Base-by-base conservation (phyloP, 176 grass and related monocot genomes). In the Oryza australiensis region DNA sequence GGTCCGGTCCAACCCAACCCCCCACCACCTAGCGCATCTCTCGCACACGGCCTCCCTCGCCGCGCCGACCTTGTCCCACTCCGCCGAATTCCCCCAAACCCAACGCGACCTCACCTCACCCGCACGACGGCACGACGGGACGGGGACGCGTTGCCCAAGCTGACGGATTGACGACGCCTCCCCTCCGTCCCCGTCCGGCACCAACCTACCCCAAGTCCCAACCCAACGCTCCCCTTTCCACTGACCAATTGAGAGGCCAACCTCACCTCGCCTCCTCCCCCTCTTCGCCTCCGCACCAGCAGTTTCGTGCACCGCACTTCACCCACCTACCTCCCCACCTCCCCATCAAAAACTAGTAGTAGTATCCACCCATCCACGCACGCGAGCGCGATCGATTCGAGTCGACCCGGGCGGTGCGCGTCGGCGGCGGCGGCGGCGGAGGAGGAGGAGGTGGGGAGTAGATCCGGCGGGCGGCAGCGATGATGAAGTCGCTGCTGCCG, bases 401-500 rank as follows among this genome's bases (percentile, higher is more conserved):
- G 38, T 2, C 34, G 34, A 35, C 34, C 34, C 34, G 34, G 34
- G 34, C 34, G 34, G 34, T 35, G 34, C 5, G 34, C 34, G 34
- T 35, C 38, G 38, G 38, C 38, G 38, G 38, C 9, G 79, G 16
- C 55, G 37, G 67, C 2, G 80, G 66, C 0, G 30, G 24, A 12
- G 5, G 40, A 12, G 20, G 34, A 37, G 13, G 35, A 5, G 33
- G 32, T 32, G 71, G 22, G 35, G 6, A 41, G 27, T 68, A 79
- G 84, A 90, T 90, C 88, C 79, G 79, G 45, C 63, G 4, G 83
- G 81, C 72, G 4, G 66, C 78, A 14, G 35, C 76, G 12, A 91
- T 94, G 89, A 94, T 91, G 89, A 73, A 87, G 76, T 85, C 84
- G 45, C 79, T 94, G 89, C 84, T 91, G 77, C 83, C 88, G 76